Evolutionary conservation across 495 filamentous ascomycete genomes (phyloP).

Genomic region (Paragyromitra xinjiangensis): DNA sequence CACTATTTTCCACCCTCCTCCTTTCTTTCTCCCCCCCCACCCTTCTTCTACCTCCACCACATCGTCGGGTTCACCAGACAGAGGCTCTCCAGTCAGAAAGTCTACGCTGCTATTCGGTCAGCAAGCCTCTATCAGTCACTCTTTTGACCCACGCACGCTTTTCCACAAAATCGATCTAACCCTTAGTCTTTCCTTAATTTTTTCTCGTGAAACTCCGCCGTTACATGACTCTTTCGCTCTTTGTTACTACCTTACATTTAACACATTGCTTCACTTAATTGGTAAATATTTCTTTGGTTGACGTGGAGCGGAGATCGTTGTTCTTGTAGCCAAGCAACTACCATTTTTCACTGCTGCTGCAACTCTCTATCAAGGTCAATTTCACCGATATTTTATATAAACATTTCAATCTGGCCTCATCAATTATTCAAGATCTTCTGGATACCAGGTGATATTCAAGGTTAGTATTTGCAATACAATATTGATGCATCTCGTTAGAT

Average conservation of each 20-base stretch:
- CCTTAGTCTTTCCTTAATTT: constrained; percentile 28
- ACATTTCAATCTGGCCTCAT: constrained; percentile 12
- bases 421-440: constrained; percentile 2
- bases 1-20: constrained; percentile 39
- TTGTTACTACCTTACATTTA: constrained; percentile 19
- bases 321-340: not conserved
- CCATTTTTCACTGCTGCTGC: not conserved
- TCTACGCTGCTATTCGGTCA: constrained; percentile 38
- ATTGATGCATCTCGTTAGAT: not conserved
- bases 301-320: not conserved
- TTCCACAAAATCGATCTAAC: constrained; percentile 11
- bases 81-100: constrained; percentile 43
- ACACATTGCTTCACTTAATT: constrained; percentile 29
- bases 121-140: constrained; percentile 55
- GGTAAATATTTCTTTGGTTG: constrained; percentile 25
- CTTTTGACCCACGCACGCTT: constrained; percentile 34
- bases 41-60: constrained; percentile 25
- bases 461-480: not conserved
- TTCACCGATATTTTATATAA: not conserved
- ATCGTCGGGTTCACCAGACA: constrained; percentile 37
- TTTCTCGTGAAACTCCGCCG: constrained; percentile 8
- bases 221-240: constrained; percentile 38
- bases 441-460: not conserved
- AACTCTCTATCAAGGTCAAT: not conserved
- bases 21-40: constrained; percentile 1